Percentiles rank a stretch among this genome's conserved stretches.
Evolutionary conservation across 306 rosid genomes (phyloP).

Genomic region (Medicago arabica): DNA sequence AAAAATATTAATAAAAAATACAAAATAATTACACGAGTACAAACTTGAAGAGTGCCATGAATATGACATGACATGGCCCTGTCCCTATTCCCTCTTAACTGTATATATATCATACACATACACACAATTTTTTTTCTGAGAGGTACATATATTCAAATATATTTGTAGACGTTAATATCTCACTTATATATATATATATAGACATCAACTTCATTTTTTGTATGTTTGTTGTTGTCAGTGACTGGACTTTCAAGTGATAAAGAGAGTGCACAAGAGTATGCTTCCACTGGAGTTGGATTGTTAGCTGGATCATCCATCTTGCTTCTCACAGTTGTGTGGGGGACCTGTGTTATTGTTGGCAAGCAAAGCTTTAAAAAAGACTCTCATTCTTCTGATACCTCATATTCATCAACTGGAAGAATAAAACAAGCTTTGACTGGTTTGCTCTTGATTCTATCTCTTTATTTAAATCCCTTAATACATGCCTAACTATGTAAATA

Average conservation of each 20-base stretch:
- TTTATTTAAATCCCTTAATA: no score
- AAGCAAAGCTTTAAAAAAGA: conserved; percentile 42
- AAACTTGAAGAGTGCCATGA: background rate
- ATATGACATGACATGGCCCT: background rate
- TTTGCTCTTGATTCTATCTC: conserved; percentile 27
- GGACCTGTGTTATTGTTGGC: conserved; percentile 59
- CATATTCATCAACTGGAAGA: conserved; percentile 35
- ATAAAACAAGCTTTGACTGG: conserved; percentile 48
- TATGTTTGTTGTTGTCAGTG: conserved; percentile 32
- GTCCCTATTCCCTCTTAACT: no score
- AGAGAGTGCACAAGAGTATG: conserved; percentile 58
- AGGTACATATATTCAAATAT: no score
- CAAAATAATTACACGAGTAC: background rate
- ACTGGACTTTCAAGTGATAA: conserved; percentile 55
- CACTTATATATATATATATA: no score
- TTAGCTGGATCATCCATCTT: conserved; percentile 60
- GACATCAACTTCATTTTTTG: background rate
- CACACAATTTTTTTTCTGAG: no score
- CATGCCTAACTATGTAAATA: no score
- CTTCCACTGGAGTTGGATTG: conserved; percentile 56
- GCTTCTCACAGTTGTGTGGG: conserved; percentile 60
- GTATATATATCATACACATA: no score
- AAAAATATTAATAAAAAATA: background rate
- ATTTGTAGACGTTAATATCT: no score
- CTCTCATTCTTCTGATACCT: background rate